phyloP scores from a whole-genome alignment of 257 asterid species.

The Osmanthus fragrans region DNA sequence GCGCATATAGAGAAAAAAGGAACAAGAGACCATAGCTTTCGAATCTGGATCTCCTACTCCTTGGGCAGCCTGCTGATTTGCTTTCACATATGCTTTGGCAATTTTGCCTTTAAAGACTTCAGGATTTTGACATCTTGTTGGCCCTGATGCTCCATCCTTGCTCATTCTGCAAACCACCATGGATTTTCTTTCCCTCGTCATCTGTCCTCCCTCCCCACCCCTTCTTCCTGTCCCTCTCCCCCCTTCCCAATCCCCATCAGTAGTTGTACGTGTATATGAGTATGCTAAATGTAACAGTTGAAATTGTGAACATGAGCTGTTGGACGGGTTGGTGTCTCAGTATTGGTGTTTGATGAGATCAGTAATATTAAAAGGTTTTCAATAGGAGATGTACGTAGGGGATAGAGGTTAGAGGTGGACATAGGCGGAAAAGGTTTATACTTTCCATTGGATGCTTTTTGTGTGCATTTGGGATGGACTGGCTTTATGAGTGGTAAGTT shows the following conservation, averaged over 20 bases:
- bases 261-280: neutral
- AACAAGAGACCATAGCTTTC: neutral
- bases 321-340: neutral
- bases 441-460: constrained; percentile 7
- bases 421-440: neutral
- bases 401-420: constrained; percentile 1
- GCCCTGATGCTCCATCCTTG: constrained; percentile 15
- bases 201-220: neutral
- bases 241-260: neutral
- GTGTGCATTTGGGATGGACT: constrained; percentile 2
- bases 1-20: neutral
- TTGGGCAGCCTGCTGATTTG: neutral
- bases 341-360: constrained; percentile 7
- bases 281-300: constrained; percentile 11
- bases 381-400: constrained; percentile 5
- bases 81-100: neutral
- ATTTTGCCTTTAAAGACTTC: neutral
- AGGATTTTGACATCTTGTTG: constrained; percentile 7
- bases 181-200: neutral
- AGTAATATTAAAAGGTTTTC: constrained; percentile 9
- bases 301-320: constrained; percentile 1
- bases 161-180: constrained; percentile 9
- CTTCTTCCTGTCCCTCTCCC: neutral
- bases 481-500: neutral
- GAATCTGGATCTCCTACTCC: neutral